Base-by-base conservation (phyloP, 495 filamentous ascomycete species). In the Daldinia vernicosa region DNA sequence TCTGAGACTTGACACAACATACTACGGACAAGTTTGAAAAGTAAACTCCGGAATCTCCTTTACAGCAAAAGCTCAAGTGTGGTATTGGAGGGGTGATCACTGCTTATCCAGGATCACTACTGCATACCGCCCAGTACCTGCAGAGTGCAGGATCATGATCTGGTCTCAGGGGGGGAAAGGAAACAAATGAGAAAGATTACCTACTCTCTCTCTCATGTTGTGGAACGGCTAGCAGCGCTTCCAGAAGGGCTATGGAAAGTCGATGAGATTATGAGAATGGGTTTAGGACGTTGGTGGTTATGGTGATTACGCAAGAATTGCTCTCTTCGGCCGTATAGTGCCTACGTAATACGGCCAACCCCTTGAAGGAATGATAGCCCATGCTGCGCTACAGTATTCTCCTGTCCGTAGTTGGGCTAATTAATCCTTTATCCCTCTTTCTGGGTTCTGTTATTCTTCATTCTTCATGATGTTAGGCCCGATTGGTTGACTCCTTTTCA, bases 261-360 rank as follows among this genome's bases (percentile, higher is more conserved):
- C 60, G 47, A 55, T 32, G 60, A 53, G 17, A 47, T 47, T 24
- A 12, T 24, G 43, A 24, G 43, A 47, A 22, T 11, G 24, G 32
- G 26, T 27, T 1, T 17, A 11, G 19, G 19, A 24, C 9, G 17
- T 47, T 47, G 43, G 43, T 24, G 8, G 24, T 40, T 14, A 39
- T 26, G n/a, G 47, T 24, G 37, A 60, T 64, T 58, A 54, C 65
- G 33, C 55, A 32, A 54, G 37, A 59, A 26, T 22, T 24, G 22
- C 47, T 43, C 22, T 40, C 11, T 26, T 60, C 15, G 35, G 11
- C 24, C 24, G 19, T 30, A 12, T 22, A 32, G 11, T 26, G 56
- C 35, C 56, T 60, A 67, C 59, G 69, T 73, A 73, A 73, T 73
- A 73, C 70, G 70, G 70, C 61, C 47, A 55, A 40, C 52, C 58